These are phyloP conservation scores for Ophiostoma ips DNA, from an alignment of 2,329 filamentous ascomycete genomes.

Conservation along the genomic window DNA sequence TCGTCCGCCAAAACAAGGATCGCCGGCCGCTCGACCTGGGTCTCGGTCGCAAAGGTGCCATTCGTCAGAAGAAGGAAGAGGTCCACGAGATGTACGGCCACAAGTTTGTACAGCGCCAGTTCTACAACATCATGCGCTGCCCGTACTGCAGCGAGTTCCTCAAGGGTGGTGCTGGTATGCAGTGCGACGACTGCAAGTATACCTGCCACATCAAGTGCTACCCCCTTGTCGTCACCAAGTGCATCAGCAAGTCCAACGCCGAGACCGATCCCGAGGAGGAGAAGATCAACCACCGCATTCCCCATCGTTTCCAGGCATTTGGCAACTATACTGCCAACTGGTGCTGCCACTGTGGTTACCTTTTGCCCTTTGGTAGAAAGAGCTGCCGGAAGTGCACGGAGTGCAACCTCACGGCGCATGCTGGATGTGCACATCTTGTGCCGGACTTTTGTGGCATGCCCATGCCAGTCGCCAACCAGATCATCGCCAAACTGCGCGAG, in stretches of 20 bases:
- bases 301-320: constrained; percentile 92
- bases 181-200: constrained; percentile 99
- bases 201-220: constrained; percentile 98
- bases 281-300: constrained; percentile 98
- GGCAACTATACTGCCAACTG: constrained; percentile 97
- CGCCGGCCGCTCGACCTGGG: constrained; percentile 74
- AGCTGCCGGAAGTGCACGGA: constrained; percentile 89
- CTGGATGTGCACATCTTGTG: constrained; percentile 83
- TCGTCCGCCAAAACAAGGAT: constrained; percentile 80
- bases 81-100: constrained; percentile 98
- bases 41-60: constrained; percentile 85
- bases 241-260: constrained; percentile 98
- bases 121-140: constrained; percentile 99
- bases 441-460: constrained; percentile 99
- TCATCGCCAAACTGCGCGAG: constrained; percentile 71
- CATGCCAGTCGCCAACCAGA: constrained; percentile 92
- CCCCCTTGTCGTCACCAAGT: constrained; percentile 91
- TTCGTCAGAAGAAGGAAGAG: constrained; percentile 95
- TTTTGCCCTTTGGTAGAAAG: constrained; percentile 87
- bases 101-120: constrained; percentile 97
- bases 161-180: constrained; percentile 97
- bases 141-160: constrained; percentile 95
- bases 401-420: constrained; percentile 83
- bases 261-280: constrained; percentile 97
- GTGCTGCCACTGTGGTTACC: constrained; percentile 98